Percentiles rank a stretch among this genome's conserved stretches.
Evolutionary conservation across 768 basidiomycete species (phyloP).

Genomic region (Agrocybe pediades): DNA sequence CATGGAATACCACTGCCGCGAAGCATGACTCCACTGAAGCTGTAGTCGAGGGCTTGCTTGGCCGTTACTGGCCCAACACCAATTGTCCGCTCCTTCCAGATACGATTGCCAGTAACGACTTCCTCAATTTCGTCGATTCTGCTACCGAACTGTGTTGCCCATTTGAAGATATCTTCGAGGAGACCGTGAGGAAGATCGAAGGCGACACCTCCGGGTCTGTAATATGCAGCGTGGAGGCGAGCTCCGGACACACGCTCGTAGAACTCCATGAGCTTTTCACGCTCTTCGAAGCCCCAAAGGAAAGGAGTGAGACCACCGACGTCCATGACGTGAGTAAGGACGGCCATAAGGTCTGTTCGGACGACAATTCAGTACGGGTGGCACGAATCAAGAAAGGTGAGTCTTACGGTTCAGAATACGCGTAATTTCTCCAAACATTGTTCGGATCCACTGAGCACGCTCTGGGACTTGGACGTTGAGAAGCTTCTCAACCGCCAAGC

Average conservation of each 20-base stretch:
- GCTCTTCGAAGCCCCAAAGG: conserved; percentile 99
- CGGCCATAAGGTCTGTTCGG: conserved; percentile 85
- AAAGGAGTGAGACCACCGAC: conserved; percentile 98
- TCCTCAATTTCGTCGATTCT: conserved; percentile 98
- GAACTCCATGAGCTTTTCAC: conserved; percentile 99
- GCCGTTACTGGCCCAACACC: conserved; percentile 91
- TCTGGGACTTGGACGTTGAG: conserved; percentile 97
- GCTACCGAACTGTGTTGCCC: conserved; percentile 92
- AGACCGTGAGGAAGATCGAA: conserved; percentile 98
- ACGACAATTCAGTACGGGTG: background rate
- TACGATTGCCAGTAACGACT: conserved; percentile 95
- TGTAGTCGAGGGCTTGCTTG: conserved; percentile 88
- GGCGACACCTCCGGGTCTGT: conserved; percentile 96
- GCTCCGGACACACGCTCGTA: conserved; percentile 99
- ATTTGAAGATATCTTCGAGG: conserved; percentile 97
- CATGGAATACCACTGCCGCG: conserved; percentile 92
- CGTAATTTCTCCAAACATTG: conserved; percentile 95
- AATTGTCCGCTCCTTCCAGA: conserved; percentile 95
- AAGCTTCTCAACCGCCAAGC: conserved; percentile 95
- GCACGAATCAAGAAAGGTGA: conserved; percentile 5
- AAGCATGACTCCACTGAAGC: conserved; percentile 97
- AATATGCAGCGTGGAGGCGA: conserved; percentile 96
- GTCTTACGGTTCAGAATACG: conserved; percentile 87
- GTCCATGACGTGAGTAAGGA: conserved; percentile 95
- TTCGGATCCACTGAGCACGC: conserved; percentile 97